Base-by-base conservation (phyloP, 108 stramenopile species). In the Cyclotella distinguenda region DNA sequence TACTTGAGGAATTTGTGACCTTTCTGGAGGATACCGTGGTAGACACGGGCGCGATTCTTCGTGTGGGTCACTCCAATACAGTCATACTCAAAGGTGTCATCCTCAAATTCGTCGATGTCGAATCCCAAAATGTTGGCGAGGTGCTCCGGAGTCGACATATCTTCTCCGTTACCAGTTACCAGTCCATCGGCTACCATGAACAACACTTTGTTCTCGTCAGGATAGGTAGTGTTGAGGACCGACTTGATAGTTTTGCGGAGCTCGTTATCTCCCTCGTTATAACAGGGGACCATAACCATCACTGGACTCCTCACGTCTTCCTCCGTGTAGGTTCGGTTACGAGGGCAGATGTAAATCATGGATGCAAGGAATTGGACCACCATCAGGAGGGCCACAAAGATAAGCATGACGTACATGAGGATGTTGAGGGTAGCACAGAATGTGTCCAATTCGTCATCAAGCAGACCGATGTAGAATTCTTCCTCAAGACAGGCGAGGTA, bases 241-340 rank as follows among this genome's bases (percentile, higher is more conserved):
- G 58, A 55, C 18, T 81, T 64, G 75, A 77, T 77, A 10, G 80
- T 81, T 59, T 81, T 81, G 1, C 65, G 61, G 47, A 81, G 44
- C 28, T 81, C 80, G 0, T 72, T 72, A 45, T 77, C 75, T 23
- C 75, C 71, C 65, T 81, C 80, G 70, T 81, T 81, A 64, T 81
- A 81, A 46, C 81, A 82, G 4, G 81, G 81, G 23, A 82, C 81
- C 81, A 82, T 78, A 11, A 82, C 66, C 77, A 82, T 82, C 18
- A 82, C 77, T 12, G 72, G 59, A 54, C 52, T 44, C 34, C 22
- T 57, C 21, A 60, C 42, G 36, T 82, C 77, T 23, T 70, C 65
- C 34, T 56, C 70, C 9, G 70, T 46, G 23, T 58, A 74, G 13
- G 64, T 54, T 10, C 64, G 72, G 49, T 64, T 55, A 2, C 61